Base-by-base conservation (phyloP, 2,329 filamentous ascomycete species). In the Dryadomyces sulphureus region DNA sequence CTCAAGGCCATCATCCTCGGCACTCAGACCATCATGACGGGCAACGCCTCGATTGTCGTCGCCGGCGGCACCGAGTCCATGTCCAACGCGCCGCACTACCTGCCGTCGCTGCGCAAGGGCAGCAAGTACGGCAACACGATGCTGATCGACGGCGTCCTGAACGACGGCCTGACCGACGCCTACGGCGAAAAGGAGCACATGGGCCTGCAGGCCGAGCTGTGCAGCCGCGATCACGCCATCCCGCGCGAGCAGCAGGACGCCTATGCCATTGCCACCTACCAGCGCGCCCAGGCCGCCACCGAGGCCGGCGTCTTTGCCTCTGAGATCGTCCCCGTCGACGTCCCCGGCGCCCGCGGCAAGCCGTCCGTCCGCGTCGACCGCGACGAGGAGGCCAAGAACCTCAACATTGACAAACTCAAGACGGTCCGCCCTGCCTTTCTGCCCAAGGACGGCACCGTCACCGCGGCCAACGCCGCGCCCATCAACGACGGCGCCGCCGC, bases 51-150 rank as follows among this genome's bases (percentile, higher is more conserved):
- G 56, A 81, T 95, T 54, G 80, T 98, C 53, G 87, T 98, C 49
- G 92, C 89, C 54, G 92, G 89, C 60, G 92, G 92, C 56, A 80
- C 90, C 55, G 92, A 98, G 72, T 94, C 88, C 72, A 98, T 98
- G 92, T 94, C 89, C 61, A 96, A 96, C 70, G 75, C 83, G 46
- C 92, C 92, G 44, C 89, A 98, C 72, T 98, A 98, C 72, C 82
- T 95, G 45, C 84, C 88, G 53, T 84, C 72, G 64, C 73, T 94
- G 56, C 84, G 92, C 63, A 82, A 67, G 54, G 92, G 92, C 55
- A 80, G 84, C 65, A 96, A 96, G 70, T 98, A 93, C 65, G 92
- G 92, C 57, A 79, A 96, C 68, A 83, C 90, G 68, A 79, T 73
- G 45, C 73, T 98, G 54, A 74, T 95, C 45, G 92, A 98, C 60